Conservation (phyloP, 164 flowering plant species). For the Chimonanthus praecox region DNA sequence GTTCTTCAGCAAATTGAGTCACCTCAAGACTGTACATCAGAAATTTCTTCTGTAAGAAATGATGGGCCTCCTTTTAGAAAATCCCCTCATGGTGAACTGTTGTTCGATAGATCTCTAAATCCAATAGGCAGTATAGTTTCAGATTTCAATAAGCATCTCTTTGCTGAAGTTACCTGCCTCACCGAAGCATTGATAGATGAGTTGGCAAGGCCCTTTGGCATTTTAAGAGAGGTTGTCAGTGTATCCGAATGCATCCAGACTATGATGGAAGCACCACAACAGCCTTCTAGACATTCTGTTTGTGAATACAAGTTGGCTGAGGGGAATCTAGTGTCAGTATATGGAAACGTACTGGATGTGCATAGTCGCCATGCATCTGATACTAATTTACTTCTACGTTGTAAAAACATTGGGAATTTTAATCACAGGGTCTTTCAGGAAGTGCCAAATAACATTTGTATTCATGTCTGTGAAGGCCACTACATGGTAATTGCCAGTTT, state of each 20-base stretch:
- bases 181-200: slow-evolving; percentile 15
- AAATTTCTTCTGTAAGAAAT: slow-evolving; percentile 13
- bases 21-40: slow-evolving; percentile 4
- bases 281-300: slow-evolving; percentile 18
- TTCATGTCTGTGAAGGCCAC: slow-evolving; percentile 46
- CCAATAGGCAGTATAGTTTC: slow-evolving; percentile 19
- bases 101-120: slow-evolving; percentile 10
- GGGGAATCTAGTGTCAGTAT: slow-evolving; percentile 56
- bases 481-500: slow-evolving; percentile 37
- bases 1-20: slow-evolving; percentile 18
- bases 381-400: slow-evolving; percentile 5
- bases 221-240: slow-evolving; percentile 14
- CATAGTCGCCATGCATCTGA: slow-evolving; percentile 22
- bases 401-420: slow-evolving; percentile 19
- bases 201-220: slow-evolving; percentile 12
- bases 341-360: slow-evolving; percentile 54
- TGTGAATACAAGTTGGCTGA: slow-evolving; percentile 35
- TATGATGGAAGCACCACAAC: slow-evolving; percentile 9
- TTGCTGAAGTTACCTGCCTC: slow-evolving; percentile 23
- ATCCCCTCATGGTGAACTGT: slow-evolving; percentile 20
- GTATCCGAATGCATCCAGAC: slow-evolving; percentile 15
- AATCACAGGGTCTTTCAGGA: slow-evolving; percentile 20
- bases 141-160: slow-evolving; percentile 44
- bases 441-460: slow-evolving; percentile 25
- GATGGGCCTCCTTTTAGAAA: slow-evolving; percentile 13